Percentiles rank a stretch among this genome's conserved stretches.
Evolutionary conservation across 495 filamentous ascomycete species (phyloP).

Genomic region (Tirmania nivea): DNA sequence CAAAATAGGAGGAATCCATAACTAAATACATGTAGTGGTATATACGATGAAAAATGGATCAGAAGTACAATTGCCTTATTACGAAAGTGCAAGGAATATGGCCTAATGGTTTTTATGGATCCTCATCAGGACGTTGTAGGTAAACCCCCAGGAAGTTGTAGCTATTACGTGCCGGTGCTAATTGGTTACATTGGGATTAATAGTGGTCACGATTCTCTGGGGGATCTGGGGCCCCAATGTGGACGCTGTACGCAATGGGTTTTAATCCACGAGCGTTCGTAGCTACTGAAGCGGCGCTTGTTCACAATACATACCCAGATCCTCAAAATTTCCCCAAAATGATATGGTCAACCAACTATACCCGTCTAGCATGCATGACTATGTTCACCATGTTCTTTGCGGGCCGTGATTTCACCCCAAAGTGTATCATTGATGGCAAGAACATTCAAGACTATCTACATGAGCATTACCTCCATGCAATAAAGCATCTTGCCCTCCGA

Average conservation of each 20-base stretch:
- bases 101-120: conserved; percentile 93
- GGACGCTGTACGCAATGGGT: conserved; percentile 88
- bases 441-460: conserved; percentile 34
- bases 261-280: conserved; percentile 67
- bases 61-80: conserved; percentile 63
- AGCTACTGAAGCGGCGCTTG: conserved; percentile 73
- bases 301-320: conserved; percentile 85
- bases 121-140: conserved; percentile 87
- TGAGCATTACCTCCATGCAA: conserved; percentile 60
- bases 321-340: conserved; percentile 84
- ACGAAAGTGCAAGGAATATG: conserved; percentile 64
- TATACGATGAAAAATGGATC: too few species aligned
- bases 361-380: conserved; percentile 43
- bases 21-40: conserved; percentile 29
- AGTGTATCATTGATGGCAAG: conserved; percentile 64
- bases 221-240: conserved; percentile 89
- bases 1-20: too few species aligned
- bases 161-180: neutral
- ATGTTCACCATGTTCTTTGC: conserved; percentile 60
- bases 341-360: conserved; percentile 98
- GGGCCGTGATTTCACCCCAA: conserved; percentile 82
- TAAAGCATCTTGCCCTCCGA: conserved; percentile 53
- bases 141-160: conserved; percentile 9
- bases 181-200: conserved; percentile 1
- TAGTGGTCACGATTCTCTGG: conserved; percentile 88